phyloP scores from a whole-genome alignment of 768 basidiomycete species.

The Hypsizygus marmoreus region DNA sequence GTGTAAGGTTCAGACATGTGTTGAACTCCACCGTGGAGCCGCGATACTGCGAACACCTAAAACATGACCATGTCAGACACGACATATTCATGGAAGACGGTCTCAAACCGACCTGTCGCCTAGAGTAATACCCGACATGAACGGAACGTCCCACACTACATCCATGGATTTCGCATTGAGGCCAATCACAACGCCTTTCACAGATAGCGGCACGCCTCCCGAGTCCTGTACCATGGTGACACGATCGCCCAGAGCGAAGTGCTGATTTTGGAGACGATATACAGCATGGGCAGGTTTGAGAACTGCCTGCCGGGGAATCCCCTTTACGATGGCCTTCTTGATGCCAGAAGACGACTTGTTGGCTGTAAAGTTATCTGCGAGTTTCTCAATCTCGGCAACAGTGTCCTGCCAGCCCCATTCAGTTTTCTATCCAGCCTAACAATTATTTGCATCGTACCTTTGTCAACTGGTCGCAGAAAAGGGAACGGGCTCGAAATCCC shows the following conservation, averaged over 20 bases:
- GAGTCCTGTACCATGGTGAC: constrained; percentile 97
- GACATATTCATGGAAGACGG: constrained; percentile 1
- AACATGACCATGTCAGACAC: constrained; percentile 7
- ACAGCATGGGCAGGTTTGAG: constrained; percentile 90
- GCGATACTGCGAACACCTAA: constrained; percentile 88
- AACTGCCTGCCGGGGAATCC: constrained; percentile 89
- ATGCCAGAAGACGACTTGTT: constrained; percentile 63
- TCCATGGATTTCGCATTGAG: constrained; percentile 88
- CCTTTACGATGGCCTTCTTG: constrained; percentile 92
- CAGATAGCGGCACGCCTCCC: constrained; percentile 85
- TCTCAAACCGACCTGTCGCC: constrained; percentile 65
- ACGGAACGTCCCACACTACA: constrained; percentile 93
- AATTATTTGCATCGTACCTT: constrained; percentile 54
- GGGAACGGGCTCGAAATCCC: constrained; percentile 92
- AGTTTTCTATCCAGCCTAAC: neutral
- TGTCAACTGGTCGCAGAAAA: constrained; percentile 89
- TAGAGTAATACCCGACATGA: constrained; percentile 90
- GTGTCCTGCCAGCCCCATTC: constrained; percentile 55
- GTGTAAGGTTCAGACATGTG: constrained; percentile 85
- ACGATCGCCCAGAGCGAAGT: constrained; percentile 86
- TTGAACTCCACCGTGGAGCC: constrained; percentile 88
- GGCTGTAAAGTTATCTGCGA: constrained; percentile 68
- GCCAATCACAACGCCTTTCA: constrained; percentile 93
- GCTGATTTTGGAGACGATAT: constrained; percentile 88
- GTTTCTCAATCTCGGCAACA: constrained; percentile 74